phyloP scores from a whole-genome alignment of 176 grass and related monocot species.

The Raddia guianensis region DNA sequence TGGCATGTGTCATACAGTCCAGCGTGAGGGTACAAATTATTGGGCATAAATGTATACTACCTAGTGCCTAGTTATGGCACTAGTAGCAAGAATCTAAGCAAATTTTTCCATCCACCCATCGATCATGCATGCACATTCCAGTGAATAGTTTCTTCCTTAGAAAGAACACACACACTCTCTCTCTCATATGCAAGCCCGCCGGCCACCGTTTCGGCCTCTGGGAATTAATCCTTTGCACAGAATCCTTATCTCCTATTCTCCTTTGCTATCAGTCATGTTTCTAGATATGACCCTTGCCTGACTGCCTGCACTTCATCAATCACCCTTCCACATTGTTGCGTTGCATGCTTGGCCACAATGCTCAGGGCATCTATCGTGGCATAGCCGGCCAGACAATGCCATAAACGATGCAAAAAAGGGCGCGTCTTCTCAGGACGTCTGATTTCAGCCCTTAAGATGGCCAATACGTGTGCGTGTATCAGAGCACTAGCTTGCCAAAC shows the following conservation, averaged over 20 bases:
- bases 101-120: background rate
- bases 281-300: background rate
- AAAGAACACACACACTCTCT: background rate
- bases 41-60: background rate
- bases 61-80: background rate
- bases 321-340: background rate
- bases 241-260: constrained; percentile 27
- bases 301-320: background rate
- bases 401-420: too few species aligned
- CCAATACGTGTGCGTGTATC: too few species aligned
- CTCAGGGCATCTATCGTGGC: background rate
- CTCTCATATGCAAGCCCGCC: background rate
- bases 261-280: background rate
- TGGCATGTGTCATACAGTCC: background rate
- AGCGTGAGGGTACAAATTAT: constrained; percentile 23
- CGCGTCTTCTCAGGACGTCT: too few species aligned
- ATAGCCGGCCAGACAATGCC: too few species aligned
- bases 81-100: constrained; percentile 1
- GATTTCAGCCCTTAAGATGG: too few species aligned
- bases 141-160: background rate
- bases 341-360: background rate
- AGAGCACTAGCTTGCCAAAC: too few species aligned
- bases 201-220: background rate
- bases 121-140: background rate
- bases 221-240: background rate